Evolutionary conservation across 2,329 filamentous ascomycete genomes (phyloP).

Genomic region (Aspergillus sp.): DNA sequence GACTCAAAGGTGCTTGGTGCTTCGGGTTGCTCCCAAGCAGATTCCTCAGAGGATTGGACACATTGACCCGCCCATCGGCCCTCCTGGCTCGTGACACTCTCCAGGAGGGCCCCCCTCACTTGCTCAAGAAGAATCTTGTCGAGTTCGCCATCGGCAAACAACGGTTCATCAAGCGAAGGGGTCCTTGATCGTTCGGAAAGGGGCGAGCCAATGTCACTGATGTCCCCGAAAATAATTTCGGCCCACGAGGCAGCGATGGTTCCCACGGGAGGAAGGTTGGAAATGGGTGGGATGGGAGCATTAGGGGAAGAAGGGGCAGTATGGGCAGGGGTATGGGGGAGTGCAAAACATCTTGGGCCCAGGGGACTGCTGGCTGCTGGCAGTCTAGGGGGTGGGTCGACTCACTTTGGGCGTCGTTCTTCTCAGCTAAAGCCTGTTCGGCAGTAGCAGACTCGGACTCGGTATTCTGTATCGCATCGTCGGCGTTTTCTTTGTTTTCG

Average conservation of each 20-base stretch:
- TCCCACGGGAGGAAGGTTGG: background rate
- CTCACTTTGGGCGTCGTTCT: constrained; percentile 16
- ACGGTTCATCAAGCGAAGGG: constrained; percentile 5
- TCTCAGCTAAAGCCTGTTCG: constrained; percentile 11
- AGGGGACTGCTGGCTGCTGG: background rate
- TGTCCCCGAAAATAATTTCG: constrained; percentile 1
- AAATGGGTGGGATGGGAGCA: background rate
- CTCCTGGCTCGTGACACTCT: background rate
- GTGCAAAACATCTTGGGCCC: background rate
- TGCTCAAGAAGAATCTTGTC: background rate
- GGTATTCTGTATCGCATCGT: constrained; percentile 2
- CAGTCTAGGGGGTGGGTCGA: background rate
- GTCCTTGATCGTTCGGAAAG: constrained; percentile 11
- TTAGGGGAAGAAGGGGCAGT: background rate
- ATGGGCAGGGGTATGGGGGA: background rate
- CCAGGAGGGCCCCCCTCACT: background rate
- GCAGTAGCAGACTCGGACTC: background rate
- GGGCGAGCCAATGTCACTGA: constrained; percentile 12
- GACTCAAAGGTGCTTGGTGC: constrained; percentile 11
- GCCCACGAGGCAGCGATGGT: constrained; percentile 2
- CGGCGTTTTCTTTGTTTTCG: background rate
- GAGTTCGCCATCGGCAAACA: background rate
- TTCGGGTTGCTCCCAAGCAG: background rate
- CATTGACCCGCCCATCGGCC: background rate
- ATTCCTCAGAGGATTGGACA: background rate